These are phyloP conservation scores for Globomyces pollinis-pini DNA, from an alignment of 192 early-diverging fungal genomes.

Conservation along the genomic window DNA sequence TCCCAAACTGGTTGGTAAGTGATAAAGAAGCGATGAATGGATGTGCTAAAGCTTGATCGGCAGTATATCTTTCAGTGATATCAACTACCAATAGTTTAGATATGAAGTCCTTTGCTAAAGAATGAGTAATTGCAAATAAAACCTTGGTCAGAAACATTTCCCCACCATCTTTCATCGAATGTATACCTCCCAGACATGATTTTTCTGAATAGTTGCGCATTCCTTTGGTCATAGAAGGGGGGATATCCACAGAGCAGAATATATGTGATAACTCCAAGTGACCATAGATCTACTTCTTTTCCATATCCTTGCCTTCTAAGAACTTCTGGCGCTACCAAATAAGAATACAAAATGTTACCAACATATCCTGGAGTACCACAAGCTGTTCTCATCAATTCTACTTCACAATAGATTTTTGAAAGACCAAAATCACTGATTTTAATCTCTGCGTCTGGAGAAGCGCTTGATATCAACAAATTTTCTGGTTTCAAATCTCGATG, in stretches of 20 bases:
- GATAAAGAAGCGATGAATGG: constrained; percentile 45
- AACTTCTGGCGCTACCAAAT: constrained; percentile 71
- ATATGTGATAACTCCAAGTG: constrained; percentile 54
- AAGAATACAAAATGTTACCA: constrained; percentile 45
- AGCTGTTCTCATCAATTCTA: constrained; percentile 58
- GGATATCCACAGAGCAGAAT: constrained; percentile 41
- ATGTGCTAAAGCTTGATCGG: constrained; percentile 34
- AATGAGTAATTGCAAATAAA: background rate
- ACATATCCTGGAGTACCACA: constrained; percentile 84
- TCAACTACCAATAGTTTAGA: constrained; percentile 47
- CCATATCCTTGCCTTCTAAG: constrained; percentile 61
- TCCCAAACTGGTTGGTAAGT: no score
- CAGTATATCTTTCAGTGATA: constrained; percentile 38
- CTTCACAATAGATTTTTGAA: constrained; percentile 66
- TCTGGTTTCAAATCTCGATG: constrained; percentile 77
- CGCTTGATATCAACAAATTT: constrained; percentile 46
- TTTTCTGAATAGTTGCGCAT: constrained; percentile 61
- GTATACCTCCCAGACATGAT: constrained; percentile 76
- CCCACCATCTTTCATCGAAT: constrained; percentile 89
- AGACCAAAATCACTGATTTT: constrained; percentile 97
- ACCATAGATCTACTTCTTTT: constrained; percentile 68
- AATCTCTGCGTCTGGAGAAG: constrained; percentile 41
- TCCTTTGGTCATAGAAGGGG: constrained; percentile 40
- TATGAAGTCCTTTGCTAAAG: constrained; percentile 54
- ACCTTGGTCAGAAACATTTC: constrained; percentile 61